These are phyloP conservation scores for Phoma herbarum DNA, from an alignment of 2,329 filamentous ascomycete species.

Conservation along the genomic window DNA sequence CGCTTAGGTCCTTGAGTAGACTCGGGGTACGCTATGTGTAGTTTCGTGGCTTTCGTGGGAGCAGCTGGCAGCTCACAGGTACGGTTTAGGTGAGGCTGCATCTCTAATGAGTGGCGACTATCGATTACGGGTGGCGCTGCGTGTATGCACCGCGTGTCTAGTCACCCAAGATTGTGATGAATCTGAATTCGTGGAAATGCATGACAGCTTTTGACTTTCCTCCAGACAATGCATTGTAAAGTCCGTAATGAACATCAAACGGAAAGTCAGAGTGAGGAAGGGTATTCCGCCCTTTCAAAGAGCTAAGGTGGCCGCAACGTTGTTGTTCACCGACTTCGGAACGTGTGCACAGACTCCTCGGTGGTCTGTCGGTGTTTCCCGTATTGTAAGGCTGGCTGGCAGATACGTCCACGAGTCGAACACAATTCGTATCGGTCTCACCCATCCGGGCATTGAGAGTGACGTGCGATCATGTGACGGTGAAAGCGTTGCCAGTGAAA, in stretches of 20 bases:
- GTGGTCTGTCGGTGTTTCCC: not conserved
- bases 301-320: not conserved
- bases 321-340: not conserved
- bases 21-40: not conserved
- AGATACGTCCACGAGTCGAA: not conserved
- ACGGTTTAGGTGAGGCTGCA: not conserved
- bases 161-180: not conserved
- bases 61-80: not conserved
- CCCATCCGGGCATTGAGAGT: no score
- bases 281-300: not conserved
- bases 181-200: no score
- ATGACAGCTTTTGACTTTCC: no score
- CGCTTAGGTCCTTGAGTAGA: not conserved
- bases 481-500: not conserved
- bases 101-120: not conserved
- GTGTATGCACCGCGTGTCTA: conserved; percentile 2
- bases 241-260: no score
- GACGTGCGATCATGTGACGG: not conserved
- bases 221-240: no score
- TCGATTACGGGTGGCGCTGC: conserved; percentile 3
- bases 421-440: not conserved
- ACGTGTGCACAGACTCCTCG: not conserved
- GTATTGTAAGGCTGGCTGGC: not conserved
- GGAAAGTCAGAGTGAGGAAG: not conserved
- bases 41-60: not conserved